Percentiles rank a stretch among this genome's conserved stretches.
These are phyloP conservation scores for Dactylellina haptotyla DNA, from an alignment of 2,329 filamentous ascomycete genomes.

Conservation along the genomic window DNA sequence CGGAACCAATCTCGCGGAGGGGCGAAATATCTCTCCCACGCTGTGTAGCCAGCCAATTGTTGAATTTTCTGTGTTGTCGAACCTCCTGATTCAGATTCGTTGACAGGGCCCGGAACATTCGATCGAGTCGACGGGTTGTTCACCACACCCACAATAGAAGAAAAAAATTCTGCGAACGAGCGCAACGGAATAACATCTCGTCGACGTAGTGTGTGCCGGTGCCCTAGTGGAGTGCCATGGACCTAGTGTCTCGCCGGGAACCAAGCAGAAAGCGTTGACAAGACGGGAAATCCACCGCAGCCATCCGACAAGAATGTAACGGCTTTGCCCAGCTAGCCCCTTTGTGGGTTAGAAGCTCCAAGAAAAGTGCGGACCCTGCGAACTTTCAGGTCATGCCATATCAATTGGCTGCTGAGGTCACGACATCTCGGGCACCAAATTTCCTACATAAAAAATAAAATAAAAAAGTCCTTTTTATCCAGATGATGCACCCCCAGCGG, in stretches of 20 bases:
- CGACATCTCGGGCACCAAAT: neutral
- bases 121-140: constrained; percentile 4
- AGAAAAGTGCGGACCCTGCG: neutral
- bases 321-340: neutral
- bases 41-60: constrained; percentile 28
- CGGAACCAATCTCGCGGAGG: neutral
- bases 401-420: neutral
- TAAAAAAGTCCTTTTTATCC: too few relatives aligned
- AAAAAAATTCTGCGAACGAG: neutral
- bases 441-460: neutral
- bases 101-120: constrained; percentile 21
- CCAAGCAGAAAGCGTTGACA: neutral
- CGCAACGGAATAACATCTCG: neutral
- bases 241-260: neutral
- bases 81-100: constrained; percentile 53
- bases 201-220: too few relatives aligned
- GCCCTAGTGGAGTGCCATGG: too few relatives aligned
- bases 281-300: neutral
- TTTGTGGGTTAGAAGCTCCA: neutral
- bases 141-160: neutral
- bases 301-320: neutral
- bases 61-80: constrained; percentile 51
- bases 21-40: too few relatives aligned
- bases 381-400: too few relatives aligned
- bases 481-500: neutral